Base-by-base conservation (phyloP, 768 basidiomycete species). In the Tephrocybe sp. region DNA sequence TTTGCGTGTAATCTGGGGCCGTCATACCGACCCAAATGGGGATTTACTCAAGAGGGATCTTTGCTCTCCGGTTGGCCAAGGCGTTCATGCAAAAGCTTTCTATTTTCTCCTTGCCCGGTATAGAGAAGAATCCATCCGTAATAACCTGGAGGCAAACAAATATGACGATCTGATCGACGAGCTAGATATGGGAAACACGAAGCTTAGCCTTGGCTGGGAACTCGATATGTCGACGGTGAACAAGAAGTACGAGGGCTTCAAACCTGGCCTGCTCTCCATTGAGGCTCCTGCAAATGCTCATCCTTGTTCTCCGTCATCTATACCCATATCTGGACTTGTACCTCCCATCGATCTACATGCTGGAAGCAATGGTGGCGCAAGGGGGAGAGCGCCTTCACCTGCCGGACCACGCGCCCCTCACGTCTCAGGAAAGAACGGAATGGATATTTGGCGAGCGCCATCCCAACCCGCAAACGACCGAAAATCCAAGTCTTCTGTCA, bases 21-120 rank as follows among this genome's bases (percentile, higher is more conserved):
- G 84, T 26, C 81, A 89, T 52, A 78, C 83, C 15, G 80, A 88
- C 51, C 51, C 71, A 12, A 61, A 66, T 3, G 76, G 76, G 6
- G 74, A 80, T 13, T 64, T 62, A 22, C 87, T 91, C 60, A 78
- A 74, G 48, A 64, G 72, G 19, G 89, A 91, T 59, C 72, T 92
- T 5, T 79, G 88, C 54, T 80, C 85, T 24, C 83, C 86, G 9
- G 75, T 78, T 15, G 89, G 85, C 16, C 71, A 79, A 44, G 88
- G 87, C 11, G 79, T 81, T 8, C 79, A 90, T 52, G 87, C 90
- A 9, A 95, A 95, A 64, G 89, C 89, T 0, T 93, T 94, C 66
- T 96, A 94, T 63, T 92, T 87, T 62, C 78, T 96, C 30, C 78
- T 96, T 16, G 73, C 80, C 32, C 80, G 80, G 65, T 89, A 92